Percentiles rank a stretch among this genome's conserved stretches.
Conservation (phyloP, 345 rosid species). For the Cochlearia excelsa region DNA sequence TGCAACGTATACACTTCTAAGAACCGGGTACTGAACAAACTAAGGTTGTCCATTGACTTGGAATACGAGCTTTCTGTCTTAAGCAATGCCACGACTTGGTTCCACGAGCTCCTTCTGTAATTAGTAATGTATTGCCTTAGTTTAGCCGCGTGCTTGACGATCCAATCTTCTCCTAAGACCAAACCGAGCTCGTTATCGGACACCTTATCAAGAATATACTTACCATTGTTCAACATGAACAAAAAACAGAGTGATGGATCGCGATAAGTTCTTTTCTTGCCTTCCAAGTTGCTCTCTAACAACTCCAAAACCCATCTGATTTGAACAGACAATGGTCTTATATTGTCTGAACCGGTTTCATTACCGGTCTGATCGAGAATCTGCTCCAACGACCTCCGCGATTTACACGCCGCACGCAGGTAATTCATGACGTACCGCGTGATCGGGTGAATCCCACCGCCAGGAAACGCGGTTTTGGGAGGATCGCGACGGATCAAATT, state of each 20-base stretch:
- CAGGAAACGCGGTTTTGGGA: conserved; percentile 70
- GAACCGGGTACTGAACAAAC: conserved; percentile 45
- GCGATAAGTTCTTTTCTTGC: conserved; percentile 62
- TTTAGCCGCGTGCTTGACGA: conserved; percentile 67
- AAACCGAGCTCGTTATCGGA: conserved; percentile 59
- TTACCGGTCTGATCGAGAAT: conserved; percentile 56
- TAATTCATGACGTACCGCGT: conserved; percentile 90
- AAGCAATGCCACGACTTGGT: conserved; percentile 51
- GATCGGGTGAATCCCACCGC: conserved; percentile 84
- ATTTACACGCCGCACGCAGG: conserved; percentile 79
- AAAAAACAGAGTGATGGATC: conserved; percentile 59
- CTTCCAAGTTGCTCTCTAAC: conserved; percentile 83
- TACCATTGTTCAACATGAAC: conserved; percentile 84
- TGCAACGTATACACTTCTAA: conserved; percentile 54
- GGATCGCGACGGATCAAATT: conserved; percentile 85
- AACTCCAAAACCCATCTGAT: conserved; percentile 85
- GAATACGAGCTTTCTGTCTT: conserved; percentile 41
- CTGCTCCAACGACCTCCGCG: conserved; percentile 62
- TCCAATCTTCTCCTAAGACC: conserved; percentile 78
- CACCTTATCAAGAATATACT: conserved; percentile 76
- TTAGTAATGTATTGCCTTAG: conserved; percentile 51
- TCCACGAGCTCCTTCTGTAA: conserved; percentile 76
- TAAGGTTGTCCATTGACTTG: conserved; percentile 48
- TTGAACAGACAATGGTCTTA: conserved; percentile 58
- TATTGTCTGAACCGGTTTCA: conserved; percentile 34